phyloP scores from a whole-genome alignment of 805 yeast genomes.

The Ogataea philodendri region DNA sequence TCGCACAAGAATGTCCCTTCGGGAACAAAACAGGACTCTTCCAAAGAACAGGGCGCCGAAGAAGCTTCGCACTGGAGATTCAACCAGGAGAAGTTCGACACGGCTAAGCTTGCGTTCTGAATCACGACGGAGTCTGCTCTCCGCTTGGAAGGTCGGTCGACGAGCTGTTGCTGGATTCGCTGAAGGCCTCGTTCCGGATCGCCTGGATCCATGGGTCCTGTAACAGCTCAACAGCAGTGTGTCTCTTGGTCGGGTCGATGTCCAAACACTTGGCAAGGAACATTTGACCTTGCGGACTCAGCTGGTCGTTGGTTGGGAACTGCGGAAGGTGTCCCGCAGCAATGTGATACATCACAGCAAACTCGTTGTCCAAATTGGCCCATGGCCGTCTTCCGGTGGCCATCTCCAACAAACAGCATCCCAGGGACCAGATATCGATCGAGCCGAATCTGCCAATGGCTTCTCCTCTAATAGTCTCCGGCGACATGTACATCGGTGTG shows the following conservation, averaged over 20 bases:
- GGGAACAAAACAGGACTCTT: constrained; percentile 43
- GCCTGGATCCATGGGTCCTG: constrained; percentile 87
- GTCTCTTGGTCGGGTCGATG: constrained; percentile 76
- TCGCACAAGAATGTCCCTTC: constrained; percentile 67
- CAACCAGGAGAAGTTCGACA: constrained; percentile 49
- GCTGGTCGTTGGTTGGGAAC: constrained; percentile 74
- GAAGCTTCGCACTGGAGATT: constrained; percentile 65
- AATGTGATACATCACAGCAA: constrained; percentile 98
- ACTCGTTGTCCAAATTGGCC: constrained; percentile 94
- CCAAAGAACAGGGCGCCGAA: constrained; percentile 54
- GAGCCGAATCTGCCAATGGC: constrained; percentile 59
- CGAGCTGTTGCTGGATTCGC: constrained; percentile 34
- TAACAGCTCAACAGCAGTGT: constrained; percentile 79
- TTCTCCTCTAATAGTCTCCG: constrained; percentile 87
- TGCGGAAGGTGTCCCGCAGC: constrained; percentile 93
- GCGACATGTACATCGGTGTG: constrained; percentile 99
- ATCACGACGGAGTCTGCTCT: constrained; percentile 9
- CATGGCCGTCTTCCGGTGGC: constrained; percentile 95
- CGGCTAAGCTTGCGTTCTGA: constrained; percentile 50
- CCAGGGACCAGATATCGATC: constrained; percentile 92
- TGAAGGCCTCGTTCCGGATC: constrained; percentile 69
- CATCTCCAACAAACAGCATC: constrained; percentile 96
- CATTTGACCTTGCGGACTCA: constrained; percentile 67
- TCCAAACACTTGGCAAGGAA: constrained; percentile 77
- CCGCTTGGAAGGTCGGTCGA: constrained; percentile 15